Evolutionary conservation across 2,329 filamentous ascomycete genomes (phyloP).

Genomic region (Scopulariopsis brevicaulis): DNA sequence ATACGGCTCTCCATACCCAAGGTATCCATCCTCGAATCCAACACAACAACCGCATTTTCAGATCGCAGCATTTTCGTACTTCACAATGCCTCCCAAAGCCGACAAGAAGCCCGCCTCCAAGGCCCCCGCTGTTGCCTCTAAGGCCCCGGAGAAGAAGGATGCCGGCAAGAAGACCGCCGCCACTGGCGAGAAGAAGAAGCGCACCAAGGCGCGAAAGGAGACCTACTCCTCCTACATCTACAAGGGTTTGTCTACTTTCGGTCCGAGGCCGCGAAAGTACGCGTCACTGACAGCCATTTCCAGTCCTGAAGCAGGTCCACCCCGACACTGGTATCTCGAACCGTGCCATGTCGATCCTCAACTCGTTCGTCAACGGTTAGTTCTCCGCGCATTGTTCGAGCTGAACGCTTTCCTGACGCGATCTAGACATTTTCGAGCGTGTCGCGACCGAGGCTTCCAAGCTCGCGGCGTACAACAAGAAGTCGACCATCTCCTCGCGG

Average conservation of each 20-base stretch:
- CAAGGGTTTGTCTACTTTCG: slow-evolving; percentile 60
- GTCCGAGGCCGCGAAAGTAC: not conserved
- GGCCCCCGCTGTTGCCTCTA: slow-evolving; percentile 67
- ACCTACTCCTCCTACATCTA: slow-evolving; percentile 99
- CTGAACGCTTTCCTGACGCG: slow-evolving; percentile 12
- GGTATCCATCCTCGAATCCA: slow-evolving; percentile 1
- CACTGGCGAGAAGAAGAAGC: slow-evolving; percentile 99
- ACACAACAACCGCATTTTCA: slow-evolving; percentile 5
- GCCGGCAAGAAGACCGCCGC: slow-evolving; percentile 99
- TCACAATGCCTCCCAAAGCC: slow-evolving; percentile 93
- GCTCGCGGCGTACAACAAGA: slow-evolving; percentile 99
- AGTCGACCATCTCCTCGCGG: slow-evolving; percentile 98
- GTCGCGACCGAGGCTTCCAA: slow-evolving; percentile 98
- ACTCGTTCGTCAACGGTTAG: slow-evolving; percentile 98
- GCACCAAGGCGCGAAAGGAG: slow-evolving; percentile 99
- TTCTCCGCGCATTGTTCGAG: not conserved
- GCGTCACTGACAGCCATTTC: slow-evolving; percentile 16
- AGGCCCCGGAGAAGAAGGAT: slow-evolving; percentile 91
- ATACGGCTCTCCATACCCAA: slow-evolving; percentile 7
- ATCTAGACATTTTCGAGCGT: slow-evolving; percentile 91
- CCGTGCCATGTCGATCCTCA: slow-evolving; percentile 98
- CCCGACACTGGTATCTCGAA: slow-evolving; percentile 99
- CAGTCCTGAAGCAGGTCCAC: slow-evolving; percentile 99
- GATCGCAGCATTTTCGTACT: slow-evolving; percentile 6
- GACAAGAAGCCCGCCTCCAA: slow-evolving; percentile 99